phyloP scores from a whole-genome alignment of 2,329 filamentous ascomycete species.

The Xylariaceae sp. region DNA sequence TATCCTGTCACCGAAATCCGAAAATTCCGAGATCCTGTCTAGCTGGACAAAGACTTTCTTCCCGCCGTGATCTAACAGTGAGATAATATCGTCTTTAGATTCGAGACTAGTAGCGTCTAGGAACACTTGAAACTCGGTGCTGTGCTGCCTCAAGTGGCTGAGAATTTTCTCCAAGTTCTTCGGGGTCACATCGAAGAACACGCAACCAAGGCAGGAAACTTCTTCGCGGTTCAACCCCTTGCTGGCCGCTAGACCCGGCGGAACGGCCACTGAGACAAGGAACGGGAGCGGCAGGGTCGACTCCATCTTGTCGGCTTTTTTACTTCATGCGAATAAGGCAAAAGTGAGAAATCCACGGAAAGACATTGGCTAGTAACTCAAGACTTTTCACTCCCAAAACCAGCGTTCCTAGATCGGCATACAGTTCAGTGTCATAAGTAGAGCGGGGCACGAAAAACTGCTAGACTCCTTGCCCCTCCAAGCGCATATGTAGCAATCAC shows the following conservation, averaged over 20 bases:
- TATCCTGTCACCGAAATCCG: conserved; percentile 53
- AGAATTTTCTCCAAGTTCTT: conserved; percentile 37
- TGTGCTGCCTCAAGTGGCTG: conserved; percentile 45
- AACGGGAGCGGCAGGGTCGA: conserved; percentile 61
- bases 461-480: conserved; percentile 16
- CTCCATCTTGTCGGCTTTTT: conserved; percentile 45
- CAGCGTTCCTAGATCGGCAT: conserved; percentile 16
- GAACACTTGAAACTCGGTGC: conserved; percentile 57
- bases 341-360: neutral
- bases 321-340: neutral
- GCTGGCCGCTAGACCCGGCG: conserved; percentile 41
- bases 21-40: conserved; percentile 58
- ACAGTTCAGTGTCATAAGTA: conserved; percentile 14
- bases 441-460: conserved; percentile 18
- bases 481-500: neutral
- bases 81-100: conserved; percentile 68
- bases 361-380: neutral
- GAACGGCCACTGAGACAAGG: conserved; percentile 52
- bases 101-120: conserved; percentile 71
- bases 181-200: conserved; percentile 51
- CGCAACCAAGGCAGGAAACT: conserved; percentile 53
- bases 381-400: no score
- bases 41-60: conserved; percentile 77
- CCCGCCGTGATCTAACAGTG: conserved; percentile 80
- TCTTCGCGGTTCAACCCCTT: conserved; percentile 54